These are phyloP conservation scores for Exophiala sp. DNA, from an alignment of 2,329 filamentous ascomycete species.

Conservation along the genomic window DNA sequence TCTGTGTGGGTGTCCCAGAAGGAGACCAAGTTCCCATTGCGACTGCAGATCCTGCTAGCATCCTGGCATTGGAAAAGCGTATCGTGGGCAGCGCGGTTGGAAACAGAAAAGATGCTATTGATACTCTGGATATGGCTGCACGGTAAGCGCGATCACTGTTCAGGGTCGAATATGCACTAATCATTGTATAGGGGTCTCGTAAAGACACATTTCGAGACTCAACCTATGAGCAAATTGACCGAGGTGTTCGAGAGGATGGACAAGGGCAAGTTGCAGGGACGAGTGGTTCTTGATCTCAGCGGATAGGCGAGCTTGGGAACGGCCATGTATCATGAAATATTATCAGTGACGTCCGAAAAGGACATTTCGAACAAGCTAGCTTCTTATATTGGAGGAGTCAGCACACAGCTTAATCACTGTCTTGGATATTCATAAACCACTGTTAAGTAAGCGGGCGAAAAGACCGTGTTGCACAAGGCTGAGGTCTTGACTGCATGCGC, in stretches of 20 bases:
- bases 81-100: constrained; percentile 52
- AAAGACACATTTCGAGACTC: constrained; percentile 43
- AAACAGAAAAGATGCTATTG: constrained; percentile 49
- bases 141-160: constrained; percentile 13
- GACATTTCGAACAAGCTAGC: neutral
- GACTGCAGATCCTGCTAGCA: constrained; percentile 39
- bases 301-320: constrained; percentile 5
- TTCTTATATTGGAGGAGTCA: neutral
- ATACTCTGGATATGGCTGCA: constrained; percentile 48
- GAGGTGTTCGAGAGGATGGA: constrained; percentile 47
- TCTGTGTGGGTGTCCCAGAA: constrained; percentile 53
- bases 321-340: neutral
- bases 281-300: constrained; percentile 47
- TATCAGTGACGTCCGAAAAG: neutral
- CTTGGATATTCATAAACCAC: too few species aligned
- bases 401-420: too few species aligned
- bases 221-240: constrained; percentile 48
- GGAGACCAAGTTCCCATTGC: constrained; percentile 44
- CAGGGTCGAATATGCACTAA: neutral
- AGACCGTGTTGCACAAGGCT: too few species aligned
- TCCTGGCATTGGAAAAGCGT: constrained; percentile 44
- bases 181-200: constrained; percentile 40
- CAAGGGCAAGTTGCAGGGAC: constrained; percentile 42
- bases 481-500: too few species aligned
- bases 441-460: too few species aligned